Evolutionary conservation across 2,329 filamentous ascomycete species (phyloP).

Genomic region (Akanthomyces dipterigenus): DNA sequence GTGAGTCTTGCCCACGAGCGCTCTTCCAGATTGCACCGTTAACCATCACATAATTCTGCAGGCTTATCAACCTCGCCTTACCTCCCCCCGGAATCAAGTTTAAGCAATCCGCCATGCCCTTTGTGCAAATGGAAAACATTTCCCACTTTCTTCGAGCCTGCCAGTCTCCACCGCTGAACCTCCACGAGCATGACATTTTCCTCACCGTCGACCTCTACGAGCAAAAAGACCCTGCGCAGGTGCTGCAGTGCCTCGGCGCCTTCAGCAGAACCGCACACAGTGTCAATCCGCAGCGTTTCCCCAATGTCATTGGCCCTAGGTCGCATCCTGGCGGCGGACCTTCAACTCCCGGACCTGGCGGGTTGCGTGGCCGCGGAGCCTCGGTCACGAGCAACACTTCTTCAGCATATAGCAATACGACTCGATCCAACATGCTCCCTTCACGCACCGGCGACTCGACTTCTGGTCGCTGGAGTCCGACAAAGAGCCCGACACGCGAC

Average conservation of each 20-base stretch:
- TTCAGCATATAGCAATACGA: slow-evolving; percentile 36
- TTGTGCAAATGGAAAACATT: slow-evolving; percentile 99
- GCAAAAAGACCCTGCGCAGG: slow-evolving; percentile 90
- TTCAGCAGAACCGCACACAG: slow-evolving; percentile 83
- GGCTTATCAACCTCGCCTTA: slow-evolving; percentile 73
- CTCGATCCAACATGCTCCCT: slow-evolving; percentile 33
- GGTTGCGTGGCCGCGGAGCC: slow-evolving; percentile 37
- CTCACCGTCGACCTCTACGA: slow-evolving; percentile 96
- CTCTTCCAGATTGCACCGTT: slow-evolving; percentile 8
- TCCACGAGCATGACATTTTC: slow-evolving; percentile 92
- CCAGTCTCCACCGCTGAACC: slow-evolving; percentile 74
- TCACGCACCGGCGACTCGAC: slow-evolving; percentile 47
- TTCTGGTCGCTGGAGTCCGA: slow-evolving; percentile 54
- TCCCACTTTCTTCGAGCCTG: slow-evolving; percentile 89
- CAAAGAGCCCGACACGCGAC: slow-evolving; percentile 54
- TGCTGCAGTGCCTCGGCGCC: slow-evolving; percentile 83
- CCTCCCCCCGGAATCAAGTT: slow-evolving; percentile 77
- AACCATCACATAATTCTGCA: slow-evolving; percentile 29
- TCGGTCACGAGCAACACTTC: slow-evolving; percentile 56
- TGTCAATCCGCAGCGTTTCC: slow-evolving; percentile 67
- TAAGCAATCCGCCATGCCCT: slow-evolving; percentile 91
- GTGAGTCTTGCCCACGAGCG: slow-evolving; percentile 41
- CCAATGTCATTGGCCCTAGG: slow-evolving; percentile 68
- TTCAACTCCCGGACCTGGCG: slow-evolving; percentile 40
- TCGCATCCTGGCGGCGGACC: slow-evolving; percentile 48